phyloP scores from a whole-genome alignment of 2,329 filamentous ascomycete species.

The Immersiporthe knoxdaviesiana region DNA sequence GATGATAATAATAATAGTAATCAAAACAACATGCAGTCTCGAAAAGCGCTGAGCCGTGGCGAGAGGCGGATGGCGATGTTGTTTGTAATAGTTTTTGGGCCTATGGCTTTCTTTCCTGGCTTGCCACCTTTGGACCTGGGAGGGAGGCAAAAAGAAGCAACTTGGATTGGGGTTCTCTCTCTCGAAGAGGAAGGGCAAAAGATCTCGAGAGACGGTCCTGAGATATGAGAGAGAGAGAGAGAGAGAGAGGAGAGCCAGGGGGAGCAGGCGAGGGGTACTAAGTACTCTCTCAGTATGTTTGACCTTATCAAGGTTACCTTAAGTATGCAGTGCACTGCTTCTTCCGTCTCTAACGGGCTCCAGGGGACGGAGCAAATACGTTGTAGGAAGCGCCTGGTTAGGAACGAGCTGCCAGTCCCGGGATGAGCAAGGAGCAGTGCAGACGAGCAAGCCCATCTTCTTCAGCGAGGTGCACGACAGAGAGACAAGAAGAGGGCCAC shows the following conservation, averaged over 20 bases:
- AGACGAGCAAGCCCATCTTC: not conserved
- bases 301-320: not conserved
- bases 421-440: not conserved
- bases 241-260: too few species aligned
- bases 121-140: not conserved
- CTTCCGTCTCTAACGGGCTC: not conserved
- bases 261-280: not conserved
- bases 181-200: not conserved
- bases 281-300: slow-evolving; percentile 9
- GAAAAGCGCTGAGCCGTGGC: not conserved
- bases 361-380: slow-evolving; percentile 5
- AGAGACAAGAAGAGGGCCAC: not conserved
- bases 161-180: not conserved
- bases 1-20: not conserved
- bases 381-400: not conserved
- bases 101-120: not conserved
- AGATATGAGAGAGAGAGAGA: too few species aligned
- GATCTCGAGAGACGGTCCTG: not conserved
- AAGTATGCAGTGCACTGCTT: not conserved
- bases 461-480: not conserved
- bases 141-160: not conserved
- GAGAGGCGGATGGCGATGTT: not conserved
- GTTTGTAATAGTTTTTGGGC: not conserved
- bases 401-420: not conserved
- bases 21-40: not conserved